A percentile compares a stretch with the other conserved stretches of the same genome.
These are phyloP conservation scores for Acer yangbiense DNA, from an alignment of 345 rosid species.

Conservation along the genomic window DNA sequence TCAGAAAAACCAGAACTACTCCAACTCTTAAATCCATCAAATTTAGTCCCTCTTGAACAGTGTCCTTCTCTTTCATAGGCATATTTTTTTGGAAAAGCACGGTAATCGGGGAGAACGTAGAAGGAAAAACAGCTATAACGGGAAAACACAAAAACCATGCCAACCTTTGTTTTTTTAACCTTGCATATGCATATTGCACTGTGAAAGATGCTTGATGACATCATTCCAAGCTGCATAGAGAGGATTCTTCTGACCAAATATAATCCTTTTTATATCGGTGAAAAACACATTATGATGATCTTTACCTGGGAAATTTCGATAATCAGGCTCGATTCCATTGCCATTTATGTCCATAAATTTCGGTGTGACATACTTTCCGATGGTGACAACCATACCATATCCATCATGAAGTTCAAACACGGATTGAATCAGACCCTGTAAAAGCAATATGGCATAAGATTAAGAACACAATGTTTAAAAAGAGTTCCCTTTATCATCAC, in stretches of 20 bases:
- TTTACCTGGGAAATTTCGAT: conserved; percentile 66
- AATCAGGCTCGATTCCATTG: conserved; percentile 88
- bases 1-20: neutral
- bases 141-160: too few species aligned
- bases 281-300: neutral
- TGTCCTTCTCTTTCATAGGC: neutral
- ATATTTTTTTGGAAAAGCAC: too few species aligned
- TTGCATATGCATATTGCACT: conserved; percentile 54
- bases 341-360: conserved; percentile 90
- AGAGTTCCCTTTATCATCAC: neutral
- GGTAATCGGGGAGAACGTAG: too few species aligned
- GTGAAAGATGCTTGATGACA: conserved; percentile 53
- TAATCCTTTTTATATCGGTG: conserved; percentile 5
- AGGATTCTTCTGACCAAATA: conserved; percentile 9
- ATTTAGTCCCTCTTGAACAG: neutral
- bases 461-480: conserved; percentile 14
- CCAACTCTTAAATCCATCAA: neutral
- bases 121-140: too few species aligned
- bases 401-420: conserved; percentile 92
- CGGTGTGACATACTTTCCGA: conserved; percentile 91
- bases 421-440: conserved; percentile 88
- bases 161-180: conserved; percentile 37
- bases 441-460: neutral
- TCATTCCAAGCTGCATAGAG: conserved; percentile 71
- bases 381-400: conserved; percentile 83